Conservation (phyloP, 164 flowering plant genomes). For the Vitis rupestris region DNA sequence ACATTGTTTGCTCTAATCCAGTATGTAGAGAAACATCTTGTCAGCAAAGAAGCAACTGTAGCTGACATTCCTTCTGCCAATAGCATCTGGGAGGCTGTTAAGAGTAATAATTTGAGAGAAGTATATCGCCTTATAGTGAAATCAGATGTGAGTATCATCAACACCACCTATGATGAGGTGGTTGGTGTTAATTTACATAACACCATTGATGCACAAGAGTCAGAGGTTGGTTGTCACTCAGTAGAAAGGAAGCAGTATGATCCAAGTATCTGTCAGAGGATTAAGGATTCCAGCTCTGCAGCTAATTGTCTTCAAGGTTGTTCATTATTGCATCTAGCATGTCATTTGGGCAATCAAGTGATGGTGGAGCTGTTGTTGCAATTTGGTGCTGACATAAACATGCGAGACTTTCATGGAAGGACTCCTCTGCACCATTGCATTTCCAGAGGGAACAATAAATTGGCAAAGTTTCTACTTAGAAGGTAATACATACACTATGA, state of each 20-base stretch:
- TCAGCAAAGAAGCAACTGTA: slow-evolving; percentile 32
- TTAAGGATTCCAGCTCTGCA: slow-evolving; percentile 43
- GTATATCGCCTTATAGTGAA: slow-evolving; percentile 68
- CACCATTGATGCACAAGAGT: slow-evolving; percentile 27
- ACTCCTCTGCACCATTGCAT: slow-evolving; percentile 95
- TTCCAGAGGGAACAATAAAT: slow-evolving; percentile 44
- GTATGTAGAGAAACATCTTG: slow-evolving; percentile 76
- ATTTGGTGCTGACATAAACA: slow-evolving; percentile 78
- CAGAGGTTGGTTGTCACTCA: slow-evolving; percentile 6
- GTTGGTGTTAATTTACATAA: slow-evolving; percentile 28
- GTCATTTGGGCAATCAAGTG: slow-evolving; percentile 51
- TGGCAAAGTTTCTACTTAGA: slow-evolving; percentile 77
- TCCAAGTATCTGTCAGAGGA: slow-evolving; percentile 48
- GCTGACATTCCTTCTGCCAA: slow-evolving; percentile 29
- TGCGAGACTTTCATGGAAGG: slow-evolving; percentile 78
- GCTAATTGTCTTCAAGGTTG: slow-evolving; percentile 68
- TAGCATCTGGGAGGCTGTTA: slow-evolving; percentile 81
- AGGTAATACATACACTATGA: slow-evolving; percentile 46
- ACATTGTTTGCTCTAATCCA: slow-evolving; percentile 27
- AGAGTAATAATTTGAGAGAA: slow-evolving; percentile 48
- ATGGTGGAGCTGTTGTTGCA: slow-evolving; percentile 86
- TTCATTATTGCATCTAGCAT: slow-evolving; percentile 83
- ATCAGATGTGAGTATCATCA: slow-evolving; percentile 46
- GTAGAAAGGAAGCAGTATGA: slow-evolving; percentile 25
- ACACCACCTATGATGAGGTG: slow-evolving; percentile 59